These are phyloP conservation scores for Solanum habrochaites DNA, from an alignment of 257 asterid species.

Conservation along the genomic window DNA sequence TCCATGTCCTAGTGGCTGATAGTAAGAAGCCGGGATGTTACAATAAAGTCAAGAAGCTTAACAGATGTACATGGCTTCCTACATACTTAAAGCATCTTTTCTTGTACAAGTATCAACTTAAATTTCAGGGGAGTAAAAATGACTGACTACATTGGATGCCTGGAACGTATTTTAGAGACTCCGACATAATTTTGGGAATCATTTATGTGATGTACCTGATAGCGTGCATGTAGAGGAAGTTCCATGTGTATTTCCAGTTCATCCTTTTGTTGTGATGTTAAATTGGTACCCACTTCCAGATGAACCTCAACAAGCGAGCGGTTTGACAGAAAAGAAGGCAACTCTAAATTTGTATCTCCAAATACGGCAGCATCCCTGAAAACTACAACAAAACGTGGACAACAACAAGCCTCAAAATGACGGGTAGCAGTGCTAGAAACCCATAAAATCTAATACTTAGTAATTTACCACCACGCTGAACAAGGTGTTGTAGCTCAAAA, in stretches of 20 bases:
- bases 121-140: not conserved
- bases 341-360: constrained; percentile 86
- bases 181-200: not conserved
- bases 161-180: not conserved
- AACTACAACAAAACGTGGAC: constrained; percentile 27
- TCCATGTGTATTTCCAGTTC: constrained; percentile 30
- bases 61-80: not conserved
- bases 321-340: constrained; percentile 73
- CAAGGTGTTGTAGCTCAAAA: constrained; percentile 81
- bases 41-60: not conserved
- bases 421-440: not conserved
- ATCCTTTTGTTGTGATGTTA: constrained; percentile 12
- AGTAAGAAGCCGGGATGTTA: not conserved
- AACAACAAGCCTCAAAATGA: not conserved
- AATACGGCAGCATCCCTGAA: constrained; percentile 55
- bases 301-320: constrained; percentile 71
- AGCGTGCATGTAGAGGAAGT: constrained; percentile 84
- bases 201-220: constrained; percentile 36
- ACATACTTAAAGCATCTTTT: not conserved
- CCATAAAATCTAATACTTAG: not conserved
- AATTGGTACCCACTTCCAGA: constrained; percentile 21
- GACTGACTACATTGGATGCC: not conserved
- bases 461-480: constrained; percentile 55
- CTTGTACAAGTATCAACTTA: not conserved
- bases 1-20: constrained; percentile 59